These are phyloP conservation scores for Trametes elegans DNA, from an alignment of 768 basidiomycete genomes.

Conservation along the genomic window DNA sequence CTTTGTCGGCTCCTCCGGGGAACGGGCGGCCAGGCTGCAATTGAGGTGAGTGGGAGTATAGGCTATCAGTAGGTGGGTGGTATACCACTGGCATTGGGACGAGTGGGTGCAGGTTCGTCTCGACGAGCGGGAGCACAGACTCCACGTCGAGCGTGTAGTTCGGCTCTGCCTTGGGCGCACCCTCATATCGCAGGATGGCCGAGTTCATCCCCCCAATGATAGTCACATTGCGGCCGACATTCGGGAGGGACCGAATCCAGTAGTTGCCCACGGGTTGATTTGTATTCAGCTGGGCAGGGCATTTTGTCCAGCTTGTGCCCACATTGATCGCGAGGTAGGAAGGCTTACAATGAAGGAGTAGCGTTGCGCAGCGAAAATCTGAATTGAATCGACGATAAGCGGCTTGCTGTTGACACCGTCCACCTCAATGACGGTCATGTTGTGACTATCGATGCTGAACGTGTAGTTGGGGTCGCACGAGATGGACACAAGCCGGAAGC, in stretches of 20 bases:
- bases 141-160: slow-evolving; percentile 6
- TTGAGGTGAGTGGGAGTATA: neutral
- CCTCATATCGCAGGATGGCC: slow-evolving; percentile 43
- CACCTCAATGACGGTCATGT: slow-evolving; percentile 45
- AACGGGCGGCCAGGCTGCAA: slow-evolving; percentile 18
- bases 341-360: slow-evolving; percentile 42
- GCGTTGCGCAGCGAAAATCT: slow-evolving; percentile 50
- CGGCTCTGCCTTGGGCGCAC: slow-evolving; percentile 38
- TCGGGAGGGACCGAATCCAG: slow-evolving; percentile 19
- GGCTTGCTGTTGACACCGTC: slow-evolving; percentile 43
- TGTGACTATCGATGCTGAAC: slow-evolving; percentile 46
- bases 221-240: slow-evolving; percentile 15
- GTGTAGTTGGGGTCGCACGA: slow-evolving; percentile 43
- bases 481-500: slow-evolving; percentile 38
- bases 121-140: slow-evolving; percentile 10
- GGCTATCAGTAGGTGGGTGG: neutral
- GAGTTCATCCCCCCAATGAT: slow-evolving; percentile 39
- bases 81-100: slow-evolving; percentile 12
- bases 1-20: slow-evolving; percentile 19
- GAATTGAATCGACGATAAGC: slow-evolving; percentile 37
- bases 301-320: no score
- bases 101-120: slow-evolving; percentile 18
- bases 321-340: neutral
- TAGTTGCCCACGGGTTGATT: slow-evolving; percentile 25
- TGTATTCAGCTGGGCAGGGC: slow-evolving; percentile 12